Base-by-base conservation (phyloP, 768 basidiomycete species). In the Paxillus ammoniavirescens region DNA sequence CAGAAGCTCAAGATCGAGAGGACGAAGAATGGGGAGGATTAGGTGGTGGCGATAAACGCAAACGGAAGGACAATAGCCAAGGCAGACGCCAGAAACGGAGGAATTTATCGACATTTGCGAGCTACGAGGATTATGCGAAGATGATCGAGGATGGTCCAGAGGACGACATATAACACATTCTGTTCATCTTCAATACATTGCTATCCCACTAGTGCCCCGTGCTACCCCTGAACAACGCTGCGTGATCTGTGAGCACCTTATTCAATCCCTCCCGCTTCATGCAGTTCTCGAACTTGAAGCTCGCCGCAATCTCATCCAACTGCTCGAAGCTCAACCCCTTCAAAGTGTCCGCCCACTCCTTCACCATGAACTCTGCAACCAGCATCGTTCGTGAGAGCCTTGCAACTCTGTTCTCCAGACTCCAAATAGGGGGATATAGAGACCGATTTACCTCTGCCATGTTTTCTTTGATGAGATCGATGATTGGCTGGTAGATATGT, bases 51-150 rank as follows among this genome's bases (percentile, higher is more conserved):
- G 52, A 82, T 79, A 57, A 89, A 82, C 83, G 78, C 75, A 48
- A 68, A 65, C 57, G 73, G 72, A 58, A 83, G 80, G 65, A 55
- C 38, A 17, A 46, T 18, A 38, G 18, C 26, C 50, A 74, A 81
- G 54, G 83, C 81, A 64, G 63, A 72, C 44, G 84, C 71, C 91
- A 91, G 75, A 92, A 85, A 72, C 64, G 81, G 65, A 76, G 75
- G 53, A 77, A 81, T 9, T 65, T 91, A 58, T 89, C 89, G 5
- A 91, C 87, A 35, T 93, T 93, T 65, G 91, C 91, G 10, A 89
- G 82, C 63, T 92, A 92, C 61, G 91, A 93, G 54, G 91, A 92
- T 53, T 93, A 91, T 60, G 87, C 85, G 42, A 84, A 76, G 72
- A 77, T 93, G 82, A 93, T 93, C 53, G 91, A 93, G 66, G 86